These are phyloP conservation scores for Aspergillus niger DNA, from an alignment of 2,329 filamentous ascomycete species.

Conservation along the genomic window DNA sequence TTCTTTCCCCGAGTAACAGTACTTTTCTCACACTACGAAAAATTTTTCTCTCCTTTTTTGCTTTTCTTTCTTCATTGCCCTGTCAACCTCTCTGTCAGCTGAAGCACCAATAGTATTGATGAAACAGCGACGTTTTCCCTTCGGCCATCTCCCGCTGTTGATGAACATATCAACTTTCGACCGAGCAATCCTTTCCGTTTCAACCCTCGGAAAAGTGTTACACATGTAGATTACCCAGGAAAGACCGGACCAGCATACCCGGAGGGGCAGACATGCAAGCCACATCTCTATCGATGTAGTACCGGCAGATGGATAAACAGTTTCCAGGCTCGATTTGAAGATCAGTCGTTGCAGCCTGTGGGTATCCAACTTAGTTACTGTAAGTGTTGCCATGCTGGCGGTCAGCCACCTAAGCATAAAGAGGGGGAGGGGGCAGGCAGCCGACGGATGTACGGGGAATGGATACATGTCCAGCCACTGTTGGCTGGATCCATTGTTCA, in stretches of 20 bases:
- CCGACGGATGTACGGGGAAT: conserved; percentile 2
- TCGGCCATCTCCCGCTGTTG: neutral
- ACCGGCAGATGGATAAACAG: conserved; percentile 2
- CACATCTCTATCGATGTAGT: conserved; percentile 4
- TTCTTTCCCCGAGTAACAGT: neutral
- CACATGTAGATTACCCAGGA: conserved; percentile 3
- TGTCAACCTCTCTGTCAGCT: neutral
- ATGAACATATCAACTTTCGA: neutral
- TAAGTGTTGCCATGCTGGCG: conserved; percentile 17
- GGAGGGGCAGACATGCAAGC: conserved; percentile 6
- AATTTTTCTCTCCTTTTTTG: neutral
- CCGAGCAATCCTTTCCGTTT: neutral
- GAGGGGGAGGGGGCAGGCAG: neutral
- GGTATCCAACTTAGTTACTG: neutral
- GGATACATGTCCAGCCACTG: conserved; percentile 19
- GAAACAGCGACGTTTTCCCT: neutral
- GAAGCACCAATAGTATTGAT: neutral
- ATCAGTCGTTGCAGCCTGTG: conserved; percentile 2
- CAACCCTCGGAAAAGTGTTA: neutral
- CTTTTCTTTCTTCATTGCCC: neutral
- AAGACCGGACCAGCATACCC: neutral
- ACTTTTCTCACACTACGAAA: neutral
- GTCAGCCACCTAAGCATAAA: conserved; percentile 17
- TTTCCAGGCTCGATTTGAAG: conserved; percentile 2
- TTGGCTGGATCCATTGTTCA: conserved; percentile 13